Conservation (phyloP, 108 stramenopile species). For the Phaeodactylum tricornutum region DNA sequence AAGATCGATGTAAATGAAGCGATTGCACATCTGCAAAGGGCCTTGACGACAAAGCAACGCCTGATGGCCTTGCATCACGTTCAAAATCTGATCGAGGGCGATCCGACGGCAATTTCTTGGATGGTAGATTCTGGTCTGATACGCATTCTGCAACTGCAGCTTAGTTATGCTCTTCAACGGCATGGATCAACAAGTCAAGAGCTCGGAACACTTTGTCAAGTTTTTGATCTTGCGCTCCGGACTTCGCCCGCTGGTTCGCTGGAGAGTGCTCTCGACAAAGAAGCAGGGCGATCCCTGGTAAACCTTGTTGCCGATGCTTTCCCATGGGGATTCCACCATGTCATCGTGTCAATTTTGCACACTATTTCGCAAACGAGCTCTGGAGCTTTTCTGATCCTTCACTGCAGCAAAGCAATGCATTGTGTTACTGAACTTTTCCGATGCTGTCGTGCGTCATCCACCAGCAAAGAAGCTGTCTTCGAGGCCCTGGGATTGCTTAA, state of each 20-base stretch:
- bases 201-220: background rate
- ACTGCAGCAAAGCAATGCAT: background rate
- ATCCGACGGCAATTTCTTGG: background rate
- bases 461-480: background rate
- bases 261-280: background rate
- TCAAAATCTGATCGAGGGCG: background rate
- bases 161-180: background rate
- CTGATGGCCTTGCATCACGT: background rate
- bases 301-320: too few relatives aligned
- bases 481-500: slow-evolving; percentile 30
- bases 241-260: background rate
- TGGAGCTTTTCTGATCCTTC: background rate
- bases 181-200: slow-evolving; percentile 1
- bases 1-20: too few relatives aligned
- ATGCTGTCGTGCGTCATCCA: too few relatives aligned
- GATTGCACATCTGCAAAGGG: too few relatives aligned
- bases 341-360: background rate
- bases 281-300: background rate
- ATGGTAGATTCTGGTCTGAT: background rate
- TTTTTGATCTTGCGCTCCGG: background rate
- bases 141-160: background rate
- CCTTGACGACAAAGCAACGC: background rate
- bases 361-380: background rate
- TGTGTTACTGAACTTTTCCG: background rate
- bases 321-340: background rate